Evolutionary conservation across 2,329 filamentous ascomycete genomes (phyloP).

Genomic region (Amphichorda felina): DNA sequence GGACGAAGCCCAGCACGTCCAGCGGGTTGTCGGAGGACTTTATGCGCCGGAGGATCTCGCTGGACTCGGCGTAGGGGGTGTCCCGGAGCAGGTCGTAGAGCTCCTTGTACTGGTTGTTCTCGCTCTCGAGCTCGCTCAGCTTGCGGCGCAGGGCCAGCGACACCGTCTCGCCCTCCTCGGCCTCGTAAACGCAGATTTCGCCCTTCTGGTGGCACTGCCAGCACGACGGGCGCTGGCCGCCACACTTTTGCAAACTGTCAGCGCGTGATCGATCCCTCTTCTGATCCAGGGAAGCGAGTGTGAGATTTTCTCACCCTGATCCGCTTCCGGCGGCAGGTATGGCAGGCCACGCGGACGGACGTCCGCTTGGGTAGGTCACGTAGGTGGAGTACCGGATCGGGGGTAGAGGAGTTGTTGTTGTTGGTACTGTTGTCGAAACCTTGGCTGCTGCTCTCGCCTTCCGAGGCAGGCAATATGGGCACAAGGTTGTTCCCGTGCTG

Average conservation of each 20-base stretch:
- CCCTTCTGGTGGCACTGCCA: background rate
- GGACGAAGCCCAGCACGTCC: background rate
- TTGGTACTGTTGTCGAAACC: too few species aligned
- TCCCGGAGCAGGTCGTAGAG: background rate
- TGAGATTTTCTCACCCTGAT: slow-evolving; percentile 1
- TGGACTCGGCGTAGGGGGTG: background rate
- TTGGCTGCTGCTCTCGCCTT: background rate
- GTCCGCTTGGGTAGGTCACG: background rate
- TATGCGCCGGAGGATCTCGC: slow-evolving; percentile 1
- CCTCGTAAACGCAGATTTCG: background rate
- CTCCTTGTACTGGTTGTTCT: slow-evolving; percentile 1
- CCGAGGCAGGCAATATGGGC: background rate
- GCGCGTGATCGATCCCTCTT: background rate
- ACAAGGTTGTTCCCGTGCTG: background rate
- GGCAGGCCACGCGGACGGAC: background rate
- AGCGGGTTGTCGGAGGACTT: background rate
- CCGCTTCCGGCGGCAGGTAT: background rate
- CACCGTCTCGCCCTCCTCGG: slow-evolving; percentile 1
- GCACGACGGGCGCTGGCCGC: slow-evolving; percentile 1
- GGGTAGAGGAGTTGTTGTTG: background rate
- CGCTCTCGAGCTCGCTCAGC: background rate
- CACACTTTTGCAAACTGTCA: slow-evolving; percentile 1
- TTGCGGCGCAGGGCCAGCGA: background rate
- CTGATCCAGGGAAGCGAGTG: too few species aligned
- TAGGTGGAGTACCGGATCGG: background rate